A percentile compares a stretch with the other conserved stretches of the same genome.
These are phyloP conservation scores for Xylaria sp. DNA, from an alignment of 2,329 filamentous ascomycete genomes.

Conservation along the genomic window DNA sequence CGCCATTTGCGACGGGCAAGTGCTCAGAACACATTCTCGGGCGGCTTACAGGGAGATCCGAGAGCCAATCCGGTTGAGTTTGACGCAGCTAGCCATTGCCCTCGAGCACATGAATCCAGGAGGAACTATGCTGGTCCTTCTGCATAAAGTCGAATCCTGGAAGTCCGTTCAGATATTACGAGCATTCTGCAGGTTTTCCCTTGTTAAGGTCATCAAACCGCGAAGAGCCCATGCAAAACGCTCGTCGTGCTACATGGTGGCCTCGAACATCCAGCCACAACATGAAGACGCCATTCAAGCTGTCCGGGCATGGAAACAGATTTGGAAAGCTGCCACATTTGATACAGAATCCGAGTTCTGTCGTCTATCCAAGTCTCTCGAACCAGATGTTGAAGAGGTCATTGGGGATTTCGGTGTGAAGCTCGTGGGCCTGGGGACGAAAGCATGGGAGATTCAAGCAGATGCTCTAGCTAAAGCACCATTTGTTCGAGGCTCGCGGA, in stretches of 20 bases:
- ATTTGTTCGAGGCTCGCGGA: conserved; percentile 24
- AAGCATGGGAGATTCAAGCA: conserved; percentile 52
- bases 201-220: conserved; percentile 59
- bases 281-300: conserved; percentile 49
- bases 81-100: conserved; percentile 41
- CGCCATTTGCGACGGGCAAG: conserved; percentile 50
- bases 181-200: conserved; percentile 55
- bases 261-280: conserved; percentile 53
- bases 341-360: conserved; percentile 44
- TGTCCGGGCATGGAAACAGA: conserved; percentile 53
- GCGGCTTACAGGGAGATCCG: conserved; percentile 35
- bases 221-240: conserved; percentile 51
- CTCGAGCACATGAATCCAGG: conserved; percentile 55
- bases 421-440: conserved; percentile 47
- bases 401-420: conserved; percentile 51
- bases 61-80: conserved; percentile 38
- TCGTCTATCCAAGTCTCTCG: conserved; percentile 15
- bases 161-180: conserved; percentile 52
- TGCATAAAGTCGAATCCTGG: conserved; percentile 60
- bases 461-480: conserved; percentile 46
- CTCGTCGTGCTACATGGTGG: conserved; percentile 65
- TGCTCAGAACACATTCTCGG: conserved; percentile 43
- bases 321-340: conserved; percentile 56
- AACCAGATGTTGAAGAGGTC: conserved; percentile 37
- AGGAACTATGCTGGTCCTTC: conserved; percentile 61